Conservation (phyloP, 2,329 filamentous ascomycete genomes). For the Fusarium devonianum region DNA sequence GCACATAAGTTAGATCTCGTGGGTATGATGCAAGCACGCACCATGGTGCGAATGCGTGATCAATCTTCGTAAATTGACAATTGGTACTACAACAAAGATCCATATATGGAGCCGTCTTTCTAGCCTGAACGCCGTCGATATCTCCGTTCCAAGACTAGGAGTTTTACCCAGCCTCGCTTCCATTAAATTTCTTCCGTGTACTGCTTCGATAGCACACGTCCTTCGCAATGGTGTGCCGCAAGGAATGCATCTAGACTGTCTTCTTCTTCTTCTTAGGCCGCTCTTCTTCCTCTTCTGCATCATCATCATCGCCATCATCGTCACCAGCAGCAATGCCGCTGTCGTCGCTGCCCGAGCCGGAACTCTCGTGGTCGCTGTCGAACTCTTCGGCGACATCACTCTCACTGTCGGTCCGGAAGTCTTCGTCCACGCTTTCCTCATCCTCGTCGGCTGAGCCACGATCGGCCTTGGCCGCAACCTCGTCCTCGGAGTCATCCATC, state of each 20-base stretch:
- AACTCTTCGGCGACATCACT: conserved; percentile 97
- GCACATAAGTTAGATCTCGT: too few relatives aligned
- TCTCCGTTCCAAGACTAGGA: conserved; percentile 29
- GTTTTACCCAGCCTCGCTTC: conserved; percentile 24
- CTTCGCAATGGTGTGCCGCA: not conserved
- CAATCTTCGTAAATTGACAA: not conserved
- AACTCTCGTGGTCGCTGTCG: conserved; percentile 89
- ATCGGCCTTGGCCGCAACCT: conserved; percentile 75
- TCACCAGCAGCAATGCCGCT: conserved; percentile 58
- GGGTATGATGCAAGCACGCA: too few relatives aligned
- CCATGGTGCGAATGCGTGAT: not conserved
- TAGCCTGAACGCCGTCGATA: conserved; percentile 42
- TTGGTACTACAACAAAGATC: conserved; percentile 21
- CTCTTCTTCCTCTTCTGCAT: conserved; percentile 53
- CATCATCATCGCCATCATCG: conserved; percentile 51
- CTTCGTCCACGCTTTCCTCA: conserved; percentile 92
- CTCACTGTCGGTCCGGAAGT: conserved; percentile 91
- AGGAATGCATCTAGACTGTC: conserved; percentile 39
- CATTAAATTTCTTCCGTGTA: conserved; percentile 24
- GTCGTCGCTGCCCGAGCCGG: conserved; percentile 70
- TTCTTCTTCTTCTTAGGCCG: conserved; percentile 61
- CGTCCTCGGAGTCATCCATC: conserved; percentile 84
- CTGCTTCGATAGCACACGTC: not conserved
- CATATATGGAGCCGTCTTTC: conserved; percentile 35
- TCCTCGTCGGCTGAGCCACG: conserved; percentile 95